Conservation (phyloP, 1,139 yeast genomes). For the Diutina sp. region DNA sequence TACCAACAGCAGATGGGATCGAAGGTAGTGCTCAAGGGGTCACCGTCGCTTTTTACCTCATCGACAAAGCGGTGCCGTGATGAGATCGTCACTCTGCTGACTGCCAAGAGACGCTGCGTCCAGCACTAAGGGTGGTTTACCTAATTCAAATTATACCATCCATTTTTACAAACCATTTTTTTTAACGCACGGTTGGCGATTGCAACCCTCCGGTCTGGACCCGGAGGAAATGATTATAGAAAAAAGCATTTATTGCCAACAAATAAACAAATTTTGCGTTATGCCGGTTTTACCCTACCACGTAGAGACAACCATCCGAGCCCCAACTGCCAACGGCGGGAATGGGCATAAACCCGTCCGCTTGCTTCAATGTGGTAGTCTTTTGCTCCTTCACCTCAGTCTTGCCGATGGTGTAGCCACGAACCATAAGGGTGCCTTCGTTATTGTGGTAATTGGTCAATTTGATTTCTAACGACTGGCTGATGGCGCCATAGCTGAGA, state of each 20-base stretch:
- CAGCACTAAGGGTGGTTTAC: not conserved
- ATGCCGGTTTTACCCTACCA: not conserved
- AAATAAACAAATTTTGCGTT: not conserved
- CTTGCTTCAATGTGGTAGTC: not conserved
- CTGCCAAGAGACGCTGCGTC: not conserved
- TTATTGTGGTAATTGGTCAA: slow-evolving; percentile 14
- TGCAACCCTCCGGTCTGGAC: not conserved
- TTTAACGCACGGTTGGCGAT: not conserved
- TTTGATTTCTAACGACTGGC: slow-evolving; percentile 39
- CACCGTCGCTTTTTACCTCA: not conserved
- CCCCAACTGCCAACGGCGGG: not conserved
- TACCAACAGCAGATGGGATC: slow-evolving; percentile 8
- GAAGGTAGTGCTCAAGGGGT: slow-evolving; percentile 6
- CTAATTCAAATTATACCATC: too few species aligned
- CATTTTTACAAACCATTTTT: too few species aligned
- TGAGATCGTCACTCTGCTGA: not conserved
- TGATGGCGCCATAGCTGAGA: slow-evolving; percentile 22
- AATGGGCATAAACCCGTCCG: slow-evolving; percentile 2
- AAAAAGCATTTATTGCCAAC: not conserved
- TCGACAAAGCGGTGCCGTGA: slow-evolving; percentile 1
- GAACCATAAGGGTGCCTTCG: slow-evolving; percentile 25
- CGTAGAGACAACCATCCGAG: not conserved
- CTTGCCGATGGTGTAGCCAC: slow-evolving; percentile 62
- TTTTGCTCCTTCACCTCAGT: slow-evolving; percentile 5
- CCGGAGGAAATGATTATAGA: not conserved